phyloP scores from a whole-genome alignment of 805 yeast genomes.

The Tetrapisispora taiwanensis region DNA sequence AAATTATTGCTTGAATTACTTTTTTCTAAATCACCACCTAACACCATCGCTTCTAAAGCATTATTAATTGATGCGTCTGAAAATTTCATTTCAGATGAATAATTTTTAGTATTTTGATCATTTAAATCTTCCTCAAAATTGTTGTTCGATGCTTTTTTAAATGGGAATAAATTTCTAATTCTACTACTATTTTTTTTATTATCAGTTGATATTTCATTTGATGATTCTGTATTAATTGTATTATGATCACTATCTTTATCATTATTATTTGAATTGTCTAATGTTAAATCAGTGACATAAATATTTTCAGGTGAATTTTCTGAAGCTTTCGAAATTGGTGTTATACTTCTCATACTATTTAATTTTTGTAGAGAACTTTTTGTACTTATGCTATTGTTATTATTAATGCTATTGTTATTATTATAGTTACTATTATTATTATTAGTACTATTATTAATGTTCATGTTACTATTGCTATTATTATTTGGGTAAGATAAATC shows the following conservation, averaged over 20 bases:
- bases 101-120: not conserved
- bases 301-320: constrained; percentile 10
- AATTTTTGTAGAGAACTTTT: not conserved
- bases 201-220: not conserved
- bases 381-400: not conserved
- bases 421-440: not conserved
- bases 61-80: constrained; percentile 20
- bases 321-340: not conserved
- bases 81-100: constrained; percentile 8
- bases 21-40: constrained; percentile 3
- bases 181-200: constrained; percentile 26
- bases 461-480: not conserved
- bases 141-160: constrained; percentile 30
- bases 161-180: constrained; percentile 53
- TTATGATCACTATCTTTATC: not conserved
- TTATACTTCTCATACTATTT: not conserved
- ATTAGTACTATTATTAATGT: not conserved
- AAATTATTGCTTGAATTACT: not conserved
- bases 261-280: not conserved
- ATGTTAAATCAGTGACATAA: constrained; percentile 14
- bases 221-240: not conserved
- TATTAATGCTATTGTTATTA: too few species aligned
- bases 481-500: not conserved
- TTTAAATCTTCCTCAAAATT: not conserved
- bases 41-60: constrained; percentile 25